Conservation (phyloP, 345 rosid species). For the Ceriops tagal region DNA sequence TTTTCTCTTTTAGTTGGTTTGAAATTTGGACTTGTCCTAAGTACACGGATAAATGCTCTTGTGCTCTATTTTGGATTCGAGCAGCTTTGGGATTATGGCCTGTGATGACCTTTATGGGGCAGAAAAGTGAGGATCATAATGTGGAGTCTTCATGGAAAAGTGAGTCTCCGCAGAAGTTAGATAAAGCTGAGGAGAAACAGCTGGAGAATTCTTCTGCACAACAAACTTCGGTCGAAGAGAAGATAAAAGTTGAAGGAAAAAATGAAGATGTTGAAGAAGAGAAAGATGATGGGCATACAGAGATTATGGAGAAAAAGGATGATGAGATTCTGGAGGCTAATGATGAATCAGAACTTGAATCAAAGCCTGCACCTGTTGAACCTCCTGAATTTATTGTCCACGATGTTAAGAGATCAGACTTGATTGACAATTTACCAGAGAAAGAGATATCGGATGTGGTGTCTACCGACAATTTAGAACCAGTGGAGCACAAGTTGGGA, state of each 20-base stretch:
- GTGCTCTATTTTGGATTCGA: neutral
- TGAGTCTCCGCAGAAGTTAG: slow-evolving; percentile 32
- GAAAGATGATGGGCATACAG: slow-evolving; percentile 32
- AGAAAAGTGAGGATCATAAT: slow-evolving; percentile 48
- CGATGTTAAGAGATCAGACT: slow-evolving; percentile 33
- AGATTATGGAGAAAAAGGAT: slow-evolving; percentile 34
- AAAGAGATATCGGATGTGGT: slow-evolving; percentile 32
- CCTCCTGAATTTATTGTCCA: slow-evolving; percentile 36
- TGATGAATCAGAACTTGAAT: slow-evolving; percentile 34
- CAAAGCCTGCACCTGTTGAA: slow-evolving; percentile 24
- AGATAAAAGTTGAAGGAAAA: slow-evolving; percentile 35
- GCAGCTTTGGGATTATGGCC: slow-evolving; percentile 73
- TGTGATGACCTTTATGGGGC: slow-evolving; percentile 77
- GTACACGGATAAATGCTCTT: neutral
- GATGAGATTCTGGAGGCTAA: slow-evolving; percentile 27
- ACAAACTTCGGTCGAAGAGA: slow-evolving; percentile 33
- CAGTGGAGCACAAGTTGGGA: slow-evolving; percentile 37
- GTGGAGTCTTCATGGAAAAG: slow-evolving; percentile 34
- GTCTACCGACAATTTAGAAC: slow-evolving; percentile 35
- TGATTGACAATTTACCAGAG: slow-evolving; percentile 30
- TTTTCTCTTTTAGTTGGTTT: too few species aligned
- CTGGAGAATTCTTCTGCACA: slow-evolving; percentile 16
- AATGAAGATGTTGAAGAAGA: slow-evolving; percentile 26
- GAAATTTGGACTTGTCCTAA: too few species aligned
- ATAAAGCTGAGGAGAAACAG: slow-evolving; percentile 35